Base-by-base conservation (phyloP, 2,329 filamentous ascomycete species). In the Diaporthe caulivora region DNA sequence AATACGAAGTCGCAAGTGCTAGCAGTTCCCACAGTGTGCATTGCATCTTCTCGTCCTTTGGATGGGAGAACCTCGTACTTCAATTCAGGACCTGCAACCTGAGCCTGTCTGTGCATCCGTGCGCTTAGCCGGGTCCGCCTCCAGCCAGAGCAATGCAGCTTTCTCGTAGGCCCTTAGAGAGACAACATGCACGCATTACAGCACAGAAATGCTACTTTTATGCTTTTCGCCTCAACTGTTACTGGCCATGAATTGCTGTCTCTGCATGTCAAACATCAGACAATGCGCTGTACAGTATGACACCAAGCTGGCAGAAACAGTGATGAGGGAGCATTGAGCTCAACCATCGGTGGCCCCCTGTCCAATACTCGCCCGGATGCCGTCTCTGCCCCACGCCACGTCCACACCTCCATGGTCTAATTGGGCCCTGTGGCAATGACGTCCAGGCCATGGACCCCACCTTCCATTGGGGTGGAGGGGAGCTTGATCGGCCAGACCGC, bases 361-460 rank as follows among this genome's bases (percentile, higher is more conserved):
- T 62, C 44, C 44, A 62, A 71, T 71, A 31, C 62, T 53, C 47
- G 47, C 31, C 62, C 47, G 62, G 26, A 53, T 40, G 62, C 47
- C n/a, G 47, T 67, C 37, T 24, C 44, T 54, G 69, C 69, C 68
- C 68, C 68, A 62, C 70, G 55, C 62, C 47, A 72, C 49, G 49
- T 31, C 51, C 29, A 34, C 62, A 24, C 40, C 64, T n/a, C 34
- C 24, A 62, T 17, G 1, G 29, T 69, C 71, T 62, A 58, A 73
- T 73, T 73, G 71, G 71, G 42, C 17, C 17, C n/a, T 49, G 29
- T 72, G 44, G 62, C 71, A 70, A 73, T 73, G 71, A 73, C 71
- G 71, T 68, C 54, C 71, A 44, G 40, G 6, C 37, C 55, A 4
- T 3, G 21, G 58, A 71, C 69, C 69, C 69, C 69, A 71, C 69